Percentiles rank a stretch among this genome's conserved stretches.
These are phyloP conservation scores for Botrytis cinerea DNA, from an alignment of 2,329 filamentous ascomycete genomes.

Conservation along the genomic window DNA sequence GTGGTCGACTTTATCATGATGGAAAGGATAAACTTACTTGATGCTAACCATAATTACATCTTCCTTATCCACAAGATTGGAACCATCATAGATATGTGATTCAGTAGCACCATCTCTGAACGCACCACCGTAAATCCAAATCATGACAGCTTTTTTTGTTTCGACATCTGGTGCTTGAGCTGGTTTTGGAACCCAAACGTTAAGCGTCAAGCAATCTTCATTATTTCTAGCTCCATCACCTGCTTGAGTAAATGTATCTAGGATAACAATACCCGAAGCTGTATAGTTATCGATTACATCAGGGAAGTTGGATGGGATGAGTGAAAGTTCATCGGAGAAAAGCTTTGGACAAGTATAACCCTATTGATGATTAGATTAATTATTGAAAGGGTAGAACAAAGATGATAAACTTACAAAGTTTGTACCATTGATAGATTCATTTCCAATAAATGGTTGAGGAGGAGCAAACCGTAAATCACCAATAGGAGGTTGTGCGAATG, in stretches of 20 bases:
- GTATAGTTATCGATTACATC: slow-evolving; percentile 31
- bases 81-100: slow-evolving; percentile 47
- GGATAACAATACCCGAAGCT: slow-evolving; percentile 26
- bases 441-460: slow-evolving; percentile 26
- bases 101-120: slow-evolving; percentile 46
- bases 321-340: neutral
- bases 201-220: slow-evolving; percentile 46
- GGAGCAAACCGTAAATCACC: slow-evolving; percentile 45
- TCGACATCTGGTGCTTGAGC: slow-evolving; percentile 30
- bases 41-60: slow-evolving; percentile 49
- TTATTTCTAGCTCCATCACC: slow-evolving; percentile 11
- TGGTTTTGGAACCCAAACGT: slow-evolving; percentile 44
- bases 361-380: neutral
- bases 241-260: slow-evolving; percentile 7
- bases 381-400: neutral
- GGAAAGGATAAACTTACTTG: slow-evolving; percentile 45
- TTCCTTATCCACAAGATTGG: slow-evolving; percentile 47
- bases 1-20: no score
- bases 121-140: slow-evolving; percentile 50
- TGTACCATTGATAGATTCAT: slow-evolving; percentile 30
- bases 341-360: slow-evolving; percentile 13
- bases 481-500: slow-evolving; percentile 45
- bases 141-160: slow-evolving; percentile 46
- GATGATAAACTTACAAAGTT: slow-evolving; percentile 31
- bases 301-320: neutral